Conservation (phyloP, 805 yeast genomes). For the Wickerhamiella brachini region DNA sequence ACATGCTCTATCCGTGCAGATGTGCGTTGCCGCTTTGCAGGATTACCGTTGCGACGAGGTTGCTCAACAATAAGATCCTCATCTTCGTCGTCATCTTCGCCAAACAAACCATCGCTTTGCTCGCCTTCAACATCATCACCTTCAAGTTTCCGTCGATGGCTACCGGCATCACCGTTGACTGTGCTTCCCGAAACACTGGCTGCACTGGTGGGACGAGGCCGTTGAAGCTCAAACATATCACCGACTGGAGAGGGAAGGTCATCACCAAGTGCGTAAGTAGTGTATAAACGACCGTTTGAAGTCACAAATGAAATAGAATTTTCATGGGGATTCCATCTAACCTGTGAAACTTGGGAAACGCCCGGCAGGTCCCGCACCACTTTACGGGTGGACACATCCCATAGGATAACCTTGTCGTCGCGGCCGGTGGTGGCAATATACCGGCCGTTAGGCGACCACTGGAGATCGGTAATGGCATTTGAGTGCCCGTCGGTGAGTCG, state of each 20-base stretch:
- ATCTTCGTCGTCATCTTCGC: constrained; percentile 48
- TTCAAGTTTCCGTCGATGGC: constrained; percentile 24
- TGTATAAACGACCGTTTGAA: constrained; percentile 22
- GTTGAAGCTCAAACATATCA: constrained; percentile 4
- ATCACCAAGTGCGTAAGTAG: constrained; percentile 9
- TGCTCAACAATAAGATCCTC: constrained; percentile 2
- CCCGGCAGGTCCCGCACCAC: constrained; percentile 26
- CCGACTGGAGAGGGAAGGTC: constrained; percentile 19
- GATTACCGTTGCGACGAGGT: constrained; percentile 7
- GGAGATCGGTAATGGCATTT: constrained; percentile 34
- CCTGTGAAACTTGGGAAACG: constrained; percentile 10
- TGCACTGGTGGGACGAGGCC: background rate
- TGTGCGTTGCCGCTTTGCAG: background rate
- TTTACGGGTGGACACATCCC: constrained; percentile 33
- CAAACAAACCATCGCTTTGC: constrained; percentile 21
- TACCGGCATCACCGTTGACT: background rate
- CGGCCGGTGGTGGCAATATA: constrained; percentile 39
- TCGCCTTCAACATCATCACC: constrained; percentile 20
- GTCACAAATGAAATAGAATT: constrained; percentile 23
- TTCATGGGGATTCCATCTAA: constrained; percentile 29
- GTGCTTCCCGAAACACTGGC: background rate
- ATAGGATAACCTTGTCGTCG: constrained; percentile 38
- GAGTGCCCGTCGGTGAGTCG: constrained; percentile 17
- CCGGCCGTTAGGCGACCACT: constrained; percentile 49
- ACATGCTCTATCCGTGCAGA: background rate